Evolutionary conservation across 1,284 basidiomycete species (phyloP).

Genomic region (Trichosporon ovoides): DNA sequence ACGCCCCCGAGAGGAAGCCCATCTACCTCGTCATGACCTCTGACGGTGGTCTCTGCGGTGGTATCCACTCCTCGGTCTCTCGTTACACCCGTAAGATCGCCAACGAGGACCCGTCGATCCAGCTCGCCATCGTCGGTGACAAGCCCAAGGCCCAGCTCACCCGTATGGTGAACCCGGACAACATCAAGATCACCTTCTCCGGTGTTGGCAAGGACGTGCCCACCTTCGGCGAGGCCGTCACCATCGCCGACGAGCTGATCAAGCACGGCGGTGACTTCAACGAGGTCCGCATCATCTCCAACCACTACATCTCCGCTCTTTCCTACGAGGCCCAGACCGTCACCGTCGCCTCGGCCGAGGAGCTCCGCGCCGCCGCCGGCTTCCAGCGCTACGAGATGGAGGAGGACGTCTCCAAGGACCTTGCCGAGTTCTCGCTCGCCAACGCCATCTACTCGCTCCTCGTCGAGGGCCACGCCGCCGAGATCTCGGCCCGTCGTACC

Average conservation of each 20-base stretch:
- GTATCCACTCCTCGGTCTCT: slow-evolving; percentile 96
- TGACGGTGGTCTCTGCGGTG: slow-evolving; percentile 99
- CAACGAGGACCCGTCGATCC: slow-evolving; percentile 56
- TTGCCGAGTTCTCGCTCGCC: slow-evolving; percentile 92
- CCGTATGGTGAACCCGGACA: slow-evolving; percentile 58
- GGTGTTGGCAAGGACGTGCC: slow-evolving; percentile 96
- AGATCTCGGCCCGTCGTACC: slow-evolving; percentile 72
- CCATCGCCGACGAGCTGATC: slow-evolving; percentile 88
- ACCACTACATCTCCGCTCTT: slow-evolving; percentile 90
- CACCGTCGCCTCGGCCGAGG: slow-evolving; percentile 74
- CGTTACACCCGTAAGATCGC: slow-evolving; percentile 72
- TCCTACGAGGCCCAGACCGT: slow-evolving; percentile 78
- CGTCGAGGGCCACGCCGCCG: slow-evolving; percentile 92
- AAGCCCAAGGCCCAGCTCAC: slow-evolving; percentile 93
- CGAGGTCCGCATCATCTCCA: slow-evolving; percentile 81
- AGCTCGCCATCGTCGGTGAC: slow-evolving; percentile 87
- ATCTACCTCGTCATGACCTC: slow-evolving; percentile 92
- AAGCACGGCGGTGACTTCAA: slow-evolving; percentile 83
- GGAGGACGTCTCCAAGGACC: slow-evolving; percentile 87
- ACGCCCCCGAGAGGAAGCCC: slow-evolving; percentile 58
- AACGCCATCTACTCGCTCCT: slow-evolving; percentile 95
- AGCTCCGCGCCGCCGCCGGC: slow-evolving; percentile 71
- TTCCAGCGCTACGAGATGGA: slow-evolving; percentile 94
- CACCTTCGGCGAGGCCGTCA: slow-evolving; percentile 91
- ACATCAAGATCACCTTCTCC: slow-evolving; percentile 86